Conservation (phyloP, 2,329 filamentous ascomycete genomes). For the Oidium heveae region DNA sequence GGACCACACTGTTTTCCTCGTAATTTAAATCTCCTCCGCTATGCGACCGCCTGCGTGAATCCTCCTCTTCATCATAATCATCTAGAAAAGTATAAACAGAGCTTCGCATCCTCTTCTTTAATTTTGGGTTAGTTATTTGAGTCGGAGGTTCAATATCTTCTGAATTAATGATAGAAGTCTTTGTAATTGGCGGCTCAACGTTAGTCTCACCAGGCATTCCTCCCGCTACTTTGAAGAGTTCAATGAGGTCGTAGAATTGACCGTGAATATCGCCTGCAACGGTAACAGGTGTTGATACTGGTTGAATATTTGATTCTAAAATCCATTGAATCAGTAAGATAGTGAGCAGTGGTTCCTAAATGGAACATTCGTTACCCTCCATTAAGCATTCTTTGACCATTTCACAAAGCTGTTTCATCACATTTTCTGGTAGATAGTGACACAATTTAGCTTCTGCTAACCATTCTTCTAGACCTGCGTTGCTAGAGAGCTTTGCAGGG, state of each 20-base stretch:
- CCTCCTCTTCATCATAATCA: conserved; percentile 22
- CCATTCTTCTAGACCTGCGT: conserved; percentile 86
- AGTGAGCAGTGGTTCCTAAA: background rate
- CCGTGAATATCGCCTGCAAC: conserved; percentile 97
- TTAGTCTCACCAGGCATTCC: conserved; percentile 78
- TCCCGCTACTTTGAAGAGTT: conserved; percentile 87
- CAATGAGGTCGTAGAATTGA: conserved; percentile 92
- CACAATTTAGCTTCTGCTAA: conserved; percentile 89
- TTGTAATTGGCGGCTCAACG: conserved; percentile 40
- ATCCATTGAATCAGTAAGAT: conserved; percentile 5
- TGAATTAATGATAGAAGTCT: conserved; percentile 57
- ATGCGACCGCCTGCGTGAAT: conserved; percentile 21
- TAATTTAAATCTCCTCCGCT: conserved; percentile 18
- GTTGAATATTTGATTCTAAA: conserved; percentile 94
- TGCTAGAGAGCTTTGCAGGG: conserved; percentile 59
- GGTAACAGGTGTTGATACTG: conserved; percentile 87
- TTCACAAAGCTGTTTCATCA: conserved; percentile 98
- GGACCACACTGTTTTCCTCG: conserved; percentile 16
- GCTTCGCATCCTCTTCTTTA: conserved; percentile 62
- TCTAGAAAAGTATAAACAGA: conserved; percentile 22
- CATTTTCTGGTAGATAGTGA: conserved; percentile 81
- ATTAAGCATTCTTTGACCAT: conserved; percentile 97
- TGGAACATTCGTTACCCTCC: conserved; percentile 43
- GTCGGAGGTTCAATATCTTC: conserved; percentile 80
- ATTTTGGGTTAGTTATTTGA: conserved; percentile 66